Evolutionary conservation across 2,329 filamentous ascomycete species (phyloP).

Genomic region (Allantophomopsis lycopodina): DNA sequence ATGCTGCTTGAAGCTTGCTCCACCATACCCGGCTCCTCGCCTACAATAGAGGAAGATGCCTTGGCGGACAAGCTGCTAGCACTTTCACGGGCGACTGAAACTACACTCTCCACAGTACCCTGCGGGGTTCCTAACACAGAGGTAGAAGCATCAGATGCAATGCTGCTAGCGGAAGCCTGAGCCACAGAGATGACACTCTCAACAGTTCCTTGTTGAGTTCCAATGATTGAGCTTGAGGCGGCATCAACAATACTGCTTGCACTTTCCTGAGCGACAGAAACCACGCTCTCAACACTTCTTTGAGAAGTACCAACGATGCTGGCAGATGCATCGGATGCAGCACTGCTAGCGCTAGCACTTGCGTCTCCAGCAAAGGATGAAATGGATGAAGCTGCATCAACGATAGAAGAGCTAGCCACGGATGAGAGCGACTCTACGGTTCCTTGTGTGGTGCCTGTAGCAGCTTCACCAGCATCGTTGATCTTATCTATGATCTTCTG

Average conservation of each 20-base stretch:
- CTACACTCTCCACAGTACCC: constrained; percentile 12
- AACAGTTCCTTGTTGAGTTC: constrained; percentile 14
- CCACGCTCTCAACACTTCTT: constrained; percentile 8
- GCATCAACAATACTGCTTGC: constrained; percentile 2
- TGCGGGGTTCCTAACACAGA: constrained; percentile 12
- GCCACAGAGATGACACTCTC: constrained; percentile 20
- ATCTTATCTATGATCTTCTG: constrained; percentile 15
- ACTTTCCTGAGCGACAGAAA: constrained; percentile 8
- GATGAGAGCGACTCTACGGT: constrained; percentile 19
- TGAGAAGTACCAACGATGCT: constrained; percentile 7
- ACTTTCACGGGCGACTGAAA: constrained; percentile 9
- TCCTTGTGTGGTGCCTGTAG: constrained; percentile 11
- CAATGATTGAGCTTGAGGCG: constrained; percentile 7
- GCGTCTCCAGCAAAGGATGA: constrained; percentile 9
- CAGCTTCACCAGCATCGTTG: constrained; percentile 13
- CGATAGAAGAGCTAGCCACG: constrained; percentile 11
- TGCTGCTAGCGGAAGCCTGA: constrained; percentile 12
- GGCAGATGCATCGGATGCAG: constrained; percentile 8
- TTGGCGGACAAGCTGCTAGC: constrained; percentile 11
- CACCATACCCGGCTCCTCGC: constrained; percentile 9
- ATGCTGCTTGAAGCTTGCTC: constrained; percentile 16
- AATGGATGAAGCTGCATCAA: constrained; percentile 6
- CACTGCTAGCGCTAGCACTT: constrained; percentile 10
- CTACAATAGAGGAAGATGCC: constrained; percentile 11
- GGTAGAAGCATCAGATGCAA: constrained; percentile 14